Evolutionary conservation across 1,284 basidiomycete species (phyloP).

Genomic region (Amylostereum areolatum): DNA sequence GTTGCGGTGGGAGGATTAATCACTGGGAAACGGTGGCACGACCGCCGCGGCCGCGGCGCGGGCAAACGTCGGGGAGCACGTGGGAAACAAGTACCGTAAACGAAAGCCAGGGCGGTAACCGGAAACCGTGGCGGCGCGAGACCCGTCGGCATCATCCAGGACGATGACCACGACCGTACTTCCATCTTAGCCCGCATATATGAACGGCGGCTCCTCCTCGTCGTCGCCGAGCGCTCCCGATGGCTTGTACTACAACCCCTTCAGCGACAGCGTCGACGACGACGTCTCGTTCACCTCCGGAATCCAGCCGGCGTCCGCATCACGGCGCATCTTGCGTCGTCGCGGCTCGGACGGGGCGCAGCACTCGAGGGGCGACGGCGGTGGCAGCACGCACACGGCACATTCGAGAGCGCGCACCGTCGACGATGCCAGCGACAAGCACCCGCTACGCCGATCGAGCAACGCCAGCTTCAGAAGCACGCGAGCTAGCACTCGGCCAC

Average conservation of each 20-base stretch:
- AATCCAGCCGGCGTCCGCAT: constrained; percentile 1
- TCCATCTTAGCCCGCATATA: too few relatives aligned
- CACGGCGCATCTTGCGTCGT: constrained; percentile 6
- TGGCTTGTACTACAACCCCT: constrained; percentile 2
- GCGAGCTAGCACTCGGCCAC: constrained; percentile 24
- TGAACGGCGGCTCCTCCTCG: not conserved
- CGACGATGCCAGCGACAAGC: constrained; percentile 13
- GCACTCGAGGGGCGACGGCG: constrained; percentile 7
- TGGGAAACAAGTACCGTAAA: too few relatives aligned
- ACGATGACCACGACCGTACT: too few relatives aligned
- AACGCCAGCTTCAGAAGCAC: constrained; percentile 11
- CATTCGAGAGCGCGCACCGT: constrained; percentile 10
- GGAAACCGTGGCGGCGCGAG: too few relatives aligned
- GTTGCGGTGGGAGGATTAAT: too few relatives aligned
- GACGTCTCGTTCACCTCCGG: constrained; percentile 14
- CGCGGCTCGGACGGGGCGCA: constrained; percentile 11
- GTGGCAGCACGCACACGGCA: constrained; percentile 8
- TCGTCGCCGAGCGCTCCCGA: constrained; percentile 1
- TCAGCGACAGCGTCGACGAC: constrained; percentile 2
- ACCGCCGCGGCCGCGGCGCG: too few relatives aligned
- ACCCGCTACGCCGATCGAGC: constrained; percentile 8
- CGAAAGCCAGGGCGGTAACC: too few relatives aligned
- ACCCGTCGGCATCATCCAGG: too few relatives aligned
- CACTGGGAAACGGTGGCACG: too few relatives aligned
- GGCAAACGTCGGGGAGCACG: too few relatives aligned